These are phyloP conservation scores for Ophiocordyceps camponoti-saundersi DNA, from an alignment of 2,329 filamentous ascomycete genomes.

Conservation along the genomic window DNA sequence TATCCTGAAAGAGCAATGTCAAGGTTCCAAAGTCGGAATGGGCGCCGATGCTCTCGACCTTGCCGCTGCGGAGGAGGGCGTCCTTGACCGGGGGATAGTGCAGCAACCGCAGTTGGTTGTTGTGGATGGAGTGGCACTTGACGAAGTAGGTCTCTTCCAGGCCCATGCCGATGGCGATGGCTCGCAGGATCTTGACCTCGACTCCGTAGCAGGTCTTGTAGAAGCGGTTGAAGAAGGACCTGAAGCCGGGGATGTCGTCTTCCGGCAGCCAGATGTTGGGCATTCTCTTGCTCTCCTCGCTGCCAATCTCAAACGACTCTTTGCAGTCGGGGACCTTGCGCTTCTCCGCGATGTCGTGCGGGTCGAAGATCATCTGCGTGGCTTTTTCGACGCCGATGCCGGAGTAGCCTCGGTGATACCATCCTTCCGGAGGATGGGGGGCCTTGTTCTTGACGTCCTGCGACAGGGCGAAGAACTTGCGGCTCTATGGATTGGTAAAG, in stretches of 20 bases:
- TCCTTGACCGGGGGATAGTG: constrained; percentile 26
- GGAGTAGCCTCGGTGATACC: constrained; percentile 17
- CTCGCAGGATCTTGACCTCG: constrained; percentile 58
- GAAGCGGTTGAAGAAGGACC: constrained; percentile 31
- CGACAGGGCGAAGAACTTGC: constrained; percentile 12
- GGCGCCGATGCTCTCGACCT: constrained; percentile 8
- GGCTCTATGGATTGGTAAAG: constrained; percentile 4
- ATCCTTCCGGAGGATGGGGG: constrained; percentile 11
- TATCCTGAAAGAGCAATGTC: constrained; percentile 29
- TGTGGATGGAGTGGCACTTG: constrained; percentile 30
- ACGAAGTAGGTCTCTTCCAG: constrained; percentile 57
- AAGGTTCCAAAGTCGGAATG: constrained; percentile 21
- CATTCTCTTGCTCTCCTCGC: constrained; percentile 10
- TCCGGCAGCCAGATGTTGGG: constrained; percentile 9
- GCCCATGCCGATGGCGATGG: constrained; percentile 58
- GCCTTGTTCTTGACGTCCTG: constrained; percentile 12
- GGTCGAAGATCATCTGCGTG: constrained; percentile 13
- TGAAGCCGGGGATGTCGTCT: constrained; percentile 6
- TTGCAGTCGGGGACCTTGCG: constrained; percentile 18
- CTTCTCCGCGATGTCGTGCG: constrained; percentile 6
- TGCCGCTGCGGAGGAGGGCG: constrained; percentile 9
- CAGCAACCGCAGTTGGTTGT: constrained; percentile 41
- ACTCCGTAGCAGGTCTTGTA: constrained; percentile 51
- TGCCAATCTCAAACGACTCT: constrained; percentile 22
- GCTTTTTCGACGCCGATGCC: constrained; percentile 14